Conservation (phyloP, 2,329 filamentous ascomycete species). For the Fusarium zealandicum region DNA sequence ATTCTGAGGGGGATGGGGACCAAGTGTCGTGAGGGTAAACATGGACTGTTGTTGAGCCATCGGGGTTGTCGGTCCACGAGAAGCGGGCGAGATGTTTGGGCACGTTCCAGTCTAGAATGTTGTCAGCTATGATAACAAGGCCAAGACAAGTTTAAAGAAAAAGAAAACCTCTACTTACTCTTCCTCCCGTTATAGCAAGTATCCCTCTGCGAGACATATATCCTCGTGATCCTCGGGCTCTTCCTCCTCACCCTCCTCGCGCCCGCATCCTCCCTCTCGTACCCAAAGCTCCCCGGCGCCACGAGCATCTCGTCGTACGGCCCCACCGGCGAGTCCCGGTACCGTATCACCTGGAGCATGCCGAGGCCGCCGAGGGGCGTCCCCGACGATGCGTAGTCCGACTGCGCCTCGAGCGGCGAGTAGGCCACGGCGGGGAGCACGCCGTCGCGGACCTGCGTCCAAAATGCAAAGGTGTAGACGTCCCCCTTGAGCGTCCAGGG, state of each 20-base stretch:
- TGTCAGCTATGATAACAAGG: too few relatives aligned
- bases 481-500: conserved; percentile 57
- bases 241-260: conserved; percentile 42
- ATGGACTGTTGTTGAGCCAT: conserved; percentile 50
- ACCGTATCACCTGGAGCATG: conserved; percentile 60
- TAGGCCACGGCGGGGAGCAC: conserved; percentile 51
- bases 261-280: conserved; percentile 47
- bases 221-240: conserved; percentile 56
- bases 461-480: conserved; percentile 54
- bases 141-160: too few relatives aligned
- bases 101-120: conserved; percentile 62
- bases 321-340: conserved; percentile 58
- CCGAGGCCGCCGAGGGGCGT: conserved; percentile 53
- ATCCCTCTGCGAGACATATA: conserved; percentile 61
- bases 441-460: conserved; percentile 44
- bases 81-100: conserved; percentile 63
- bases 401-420: conserved; percentile 55
- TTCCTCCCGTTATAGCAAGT: conserved; percentile 61
- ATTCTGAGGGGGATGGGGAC: conserved; percentile 41
- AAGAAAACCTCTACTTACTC: too few relatives aligned
- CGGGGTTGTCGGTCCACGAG: conserved; percentile 50
- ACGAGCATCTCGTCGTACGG: conserved; percentile 62
- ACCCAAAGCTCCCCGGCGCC: conserved; percentile 55
- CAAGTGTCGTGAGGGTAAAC: conserved; percentile 54
- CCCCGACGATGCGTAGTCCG: conserved; percentile 49